Evolutionary conservation across 345 rosid species (phyloP).

Genomic region (Erucastrum elatum): DNA sequence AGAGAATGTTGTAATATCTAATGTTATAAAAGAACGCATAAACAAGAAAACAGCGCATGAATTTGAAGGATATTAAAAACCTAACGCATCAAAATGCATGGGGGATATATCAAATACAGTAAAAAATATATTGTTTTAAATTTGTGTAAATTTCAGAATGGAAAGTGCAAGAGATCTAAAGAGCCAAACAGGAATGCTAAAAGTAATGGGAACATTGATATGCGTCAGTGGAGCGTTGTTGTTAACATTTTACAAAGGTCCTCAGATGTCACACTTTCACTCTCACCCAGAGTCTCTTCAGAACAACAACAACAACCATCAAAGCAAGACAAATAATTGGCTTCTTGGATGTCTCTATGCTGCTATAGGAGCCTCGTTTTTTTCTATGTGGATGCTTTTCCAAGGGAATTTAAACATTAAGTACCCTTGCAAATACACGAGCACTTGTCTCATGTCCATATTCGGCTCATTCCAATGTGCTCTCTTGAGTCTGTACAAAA

Average conservation of each 20-base stretch:
- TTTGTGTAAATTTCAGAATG: constrained; percentile 29
- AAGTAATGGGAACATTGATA: constrained; percentile 51
- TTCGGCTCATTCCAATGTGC: constrained; percentile 63
- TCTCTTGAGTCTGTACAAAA: constrained; percentile 45
- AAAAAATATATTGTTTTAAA: neutral
- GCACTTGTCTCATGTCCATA: constrained; percentile 59
- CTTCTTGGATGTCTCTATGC: constrained; percentile 17
- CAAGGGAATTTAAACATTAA: constrained; percentile 52
- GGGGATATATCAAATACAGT: neutral
- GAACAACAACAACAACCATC: constrained; percentile 2
- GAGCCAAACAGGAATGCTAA: constrained; percentile 50
- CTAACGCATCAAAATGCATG: neutral
- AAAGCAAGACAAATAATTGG: constrained; percentile 1
- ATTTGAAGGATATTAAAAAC: neutral
- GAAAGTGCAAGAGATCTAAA: constrained; percentile 46
- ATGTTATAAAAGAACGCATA: neutral
- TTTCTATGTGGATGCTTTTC: constrained; percentile 60
- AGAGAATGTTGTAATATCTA: neutral
- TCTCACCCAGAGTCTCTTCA: constrained; percentile 13
- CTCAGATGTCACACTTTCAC: constrained; percentile 38
- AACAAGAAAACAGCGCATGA: neutral
- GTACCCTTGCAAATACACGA: constrained; percentile 63
- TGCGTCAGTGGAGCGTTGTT: constrained; percentile 57
- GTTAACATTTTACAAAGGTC: constrained; percentile 57
- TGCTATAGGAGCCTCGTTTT: constrained; percentile 24